Evolutionary conservation across 1,284 basidiomycete genomes (phyloP), one percentile per base, ranked within the genome.

Genomic region (Porogramme epimiltina): DNA sequence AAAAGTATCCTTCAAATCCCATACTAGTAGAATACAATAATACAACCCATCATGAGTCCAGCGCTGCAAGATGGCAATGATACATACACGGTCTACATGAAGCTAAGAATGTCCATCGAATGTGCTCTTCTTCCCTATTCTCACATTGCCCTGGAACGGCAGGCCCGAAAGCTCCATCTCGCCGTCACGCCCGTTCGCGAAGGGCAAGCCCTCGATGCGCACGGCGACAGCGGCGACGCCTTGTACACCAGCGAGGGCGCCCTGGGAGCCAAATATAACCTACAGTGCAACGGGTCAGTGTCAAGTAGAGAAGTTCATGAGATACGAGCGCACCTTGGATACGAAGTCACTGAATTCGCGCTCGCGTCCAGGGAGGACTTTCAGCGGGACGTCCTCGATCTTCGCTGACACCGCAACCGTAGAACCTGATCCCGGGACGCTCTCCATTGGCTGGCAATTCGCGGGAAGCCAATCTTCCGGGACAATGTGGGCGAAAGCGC

Each of bases 311-410:
- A 37, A 45, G 19, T 15, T 9, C 3, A 28, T 26, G 42, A 55
- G 15, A 22, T 56, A 13, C 16, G 13, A 24, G 16, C 2, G 15
- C 25, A 87, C 88, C 82, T 91, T 91, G 58, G 77, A 71, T 16
- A 91, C 80, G 55, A 91, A 91, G 53, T 77, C 75, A 53, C 85
- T 82, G 58, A 91, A 89, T 58, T 87, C 80, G 52, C 76, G 79
- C 66, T 89, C 78, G 41, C 89, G 76, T 3, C 89, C 88, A 0
- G 88, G 87, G 1, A 91, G 71, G 16, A 91, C 86, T 51, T 89
- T 73, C 24, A 91, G 69, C 11, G 89, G 87, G 15, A 89, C 84
- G 60, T 91, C 85, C 0, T 78, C 75, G 40, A 91, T 78, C 56
- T 76, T 74, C 3, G 89, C 86, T 0, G 76, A 75, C 3, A 91